A percentile compares a stretch with the other conserved stretches of the same genome.
phyloP scores from a whole-genome alignment of 345 rosid genomes.

The Hypericum androsaemum region DNA sequence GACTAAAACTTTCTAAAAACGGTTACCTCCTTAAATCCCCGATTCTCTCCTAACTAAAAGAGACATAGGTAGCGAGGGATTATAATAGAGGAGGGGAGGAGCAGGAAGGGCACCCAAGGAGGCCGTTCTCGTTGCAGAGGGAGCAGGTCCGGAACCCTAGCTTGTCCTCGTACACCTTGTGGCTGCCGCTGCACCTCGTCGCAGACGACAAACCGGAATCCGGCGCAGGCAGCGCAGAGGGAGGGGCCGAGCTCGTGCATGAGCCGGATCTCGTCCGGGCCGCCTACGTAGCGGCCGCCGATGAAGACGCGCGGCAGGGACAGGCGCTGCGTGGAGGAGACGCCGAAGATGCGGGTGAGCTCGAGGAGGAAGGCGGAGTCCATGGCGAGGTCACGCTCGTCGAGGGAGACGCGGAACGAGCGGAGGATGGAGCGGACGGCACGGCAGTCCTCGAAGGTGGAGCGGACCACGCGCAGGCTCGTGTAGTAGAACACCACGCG shows the following conservation, averaged over 20 bases:
- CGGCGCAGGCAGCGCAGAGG: constrained; percentile 37
- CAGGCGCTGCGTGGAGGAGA: not conserved
- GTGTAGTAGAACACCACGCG: constrained; percentile 60
- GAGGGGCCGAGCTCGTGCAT: constrained; percentile 29
- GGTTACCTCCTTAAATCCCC: too few species aligned
- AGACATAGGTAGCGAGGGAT: too few species aligned
- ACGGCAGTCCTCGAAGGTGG: constrained; percentile 67
- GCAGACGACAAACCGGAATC: constrained; percentile 45
- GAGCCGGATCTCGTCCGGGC: constrained; percentile 34
- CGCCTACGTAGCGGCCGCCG: constrained; percentile 40
- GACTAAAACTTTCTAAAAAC: too few species aligned
- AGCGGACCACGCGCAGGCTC: constrained; percentile 62
- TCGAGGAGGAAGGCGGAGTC: constrained; percentile 29
- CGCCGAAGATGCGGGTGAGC: too few species aligned
- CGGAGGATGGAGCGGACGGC: constrained; percentile 50
- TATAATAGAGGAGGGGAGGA: constrained; percentile 4
- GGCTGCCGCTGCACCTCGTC: constrained; percentile 48
- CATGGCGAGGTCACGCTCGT: constrained; percentile 80
- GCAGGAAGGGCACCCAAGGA: constrained; percentile 8
- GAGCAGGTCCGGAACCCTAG: constrained; percentile 35
- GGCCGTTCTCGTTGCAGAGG: constrained; percentile 21
- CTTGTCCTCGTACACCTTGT: constrained; percentile 38
- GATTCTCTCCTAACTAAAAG: too few species aligned
- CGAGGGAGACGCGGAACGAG: constrained; percentile 38
- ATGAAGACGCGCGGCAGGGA: constrained; percentile 40